Base-by-base conservation (phyloP, 257 asterid genomes). In the Solanum appendiculatum region DNA sequence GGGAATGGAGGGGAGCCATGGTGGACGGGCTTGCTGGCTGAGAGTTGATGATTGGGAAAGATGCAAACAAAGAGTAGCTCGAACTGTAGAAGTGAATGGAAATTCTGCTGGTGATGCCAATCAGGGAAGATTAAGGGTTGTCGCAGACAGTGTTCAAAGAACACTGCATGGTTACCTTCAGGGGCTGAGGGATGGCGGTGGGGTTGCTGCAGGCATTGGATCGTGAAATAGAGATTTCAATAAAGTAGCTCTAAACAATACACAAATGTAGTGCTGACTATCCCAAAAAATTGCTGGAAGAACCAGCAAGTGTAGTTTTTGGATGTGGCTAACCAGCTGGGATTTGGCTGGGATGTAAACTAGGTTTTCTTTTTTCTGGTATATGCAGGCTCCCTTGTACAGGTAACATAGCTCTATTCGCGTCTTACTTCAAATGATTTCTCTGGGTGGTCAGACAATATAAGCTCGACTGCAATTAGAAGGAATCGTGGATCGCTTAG, bases 1-100 rank as follows among this genome's bases (percentile, higher is more conserved):
- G n/a, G 94, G 94, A 56, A 97, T 97, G 99, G 99, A 96, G 92
- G 99, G 99, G 56, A 97, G 99, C 91, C 99, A 97, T 86, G 99
- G 99, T 42, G 99, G 99, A n/a, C 93, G 96, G 60, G 97, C 99
- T 5, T 97, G 99, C 93, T 97, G 99, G 99, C 56, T 89, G 87
- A 89, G 95, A 54, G 88, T 86, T 31, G 99, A 94, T 23, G 99
- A 97, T 20, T 97, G 99, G 99, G 99, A 97, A 56, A 96, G 92
- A 86, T 95, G 98, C 88, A 95, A 93, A 87, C 99, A 95, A 88
- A 92, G 95, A 86, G 98, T 96, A 23, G 89, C 89, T 2, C 92
- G 97, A 83, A 95, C 93, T 11, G 94, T 94, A 66, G 99, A 95
- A 70, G 91, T 87, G 88, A 96, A 88, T 78, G 98, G 97, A 44